Conservation (phyloP, 371 early-diverging fungal genomes). For the Amoeboradix gromovi region DNA sequence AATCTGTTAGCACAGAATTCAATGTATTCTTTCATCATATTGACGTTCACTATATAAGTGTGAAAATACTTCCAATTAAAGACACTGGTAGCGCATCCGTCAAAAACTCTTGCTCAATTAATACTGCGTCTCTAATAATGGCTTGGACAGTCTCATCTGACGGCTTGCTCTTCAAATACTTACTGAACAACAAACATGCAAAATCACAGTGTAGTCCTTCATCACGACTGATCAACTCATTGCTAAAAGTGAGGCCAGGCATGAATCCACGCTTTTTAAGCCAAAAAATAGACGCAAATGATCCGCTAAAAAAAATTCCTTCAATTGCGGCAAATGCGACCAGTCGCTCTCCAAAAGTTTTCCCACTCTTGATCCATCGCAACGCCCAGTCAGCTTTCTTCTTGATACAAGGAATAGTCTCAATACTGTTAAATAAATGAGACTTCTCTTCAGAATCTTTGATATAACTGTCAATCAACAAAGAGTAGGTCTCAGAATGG, state of each 20-base stretch:
- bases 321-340: slow-evolving; percentile 99
- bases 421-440: slow-evolving; percentile 81
- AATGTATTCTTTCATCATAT: slow-evolving; percentile 90
- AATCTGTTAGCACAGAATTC: slow-evolving; percentile 97
- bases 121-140: slow-evolving; percentile 67
- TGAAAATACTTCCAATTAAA: slow-evolving; percentile 95
- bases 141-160: slow-evolving; percentile 28
- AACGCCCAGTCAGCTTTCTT: slow-evolving; percentile 98
- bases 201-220: slow-evolving; percentile 99
- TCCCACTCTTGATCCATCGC: slow-evolving; percentile 69
- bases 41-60: too few relatives aligned
- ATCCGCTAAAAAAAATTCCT: slow-evolving; percentile 98
- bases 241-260: slow-evolving; percentile 97
- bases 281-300: slow-evolving; percentile 98
- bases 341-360: slow-evolving; percentile 78
- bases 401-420: slow-evolving; percentile 85
- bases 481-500: slow-evolving; percentile 94
- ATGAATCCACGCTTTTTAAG: slow-evolving; percentile 97
- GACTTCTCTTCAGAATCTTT: slow-evolving; percentile 59
- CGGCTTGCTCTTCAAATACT: slow-evolving; percentile 42
- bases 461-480: slow-evolving; percentile 94
- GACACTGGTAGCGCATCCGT: slow-evolving; percentile 78
- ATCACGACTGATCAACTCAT: slow-evolving; percentile 96
- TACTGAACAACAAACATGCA: slow-evolving; percentile 87
- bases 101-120: slow-evolving; percentile 84